phyloP scores from a whole-genome alignment of 305 asterid genomes.

The Rubia peregrina region DNA sequence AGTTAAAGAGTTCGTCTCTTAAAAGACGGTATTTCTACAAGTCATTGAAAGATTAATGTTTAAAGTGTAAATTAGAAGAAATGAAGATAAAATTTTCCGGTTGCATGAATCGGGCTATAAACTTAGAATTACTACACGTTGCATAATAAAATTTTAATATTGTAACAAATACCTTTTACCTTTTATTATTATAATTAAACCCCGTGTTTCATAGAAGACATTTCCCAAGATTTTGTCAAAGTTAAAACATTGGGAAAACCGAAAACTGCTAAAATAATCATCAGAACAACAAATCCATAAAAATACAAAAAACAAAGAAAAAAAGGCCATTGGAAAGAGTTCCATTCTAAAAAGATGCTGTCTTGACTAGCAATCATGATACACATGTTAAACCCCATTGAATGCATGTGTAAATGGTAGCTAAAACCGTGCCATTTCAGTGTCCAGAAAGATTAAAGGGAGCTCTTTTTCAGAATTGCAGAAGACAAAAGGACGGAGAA shows the following conservation, averaged over 20 bases:
- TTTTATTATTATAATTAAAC: no score
- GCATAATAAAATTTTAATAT: no score
- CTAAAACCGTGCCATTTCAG: not conserved
- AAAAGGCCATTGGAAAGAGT: not conserved
- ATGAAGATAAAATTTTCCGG: no score
- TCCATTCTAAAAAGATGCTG: not conserved
- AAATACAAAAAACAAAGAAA: not conserved
- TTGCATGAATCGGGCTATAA: no score
- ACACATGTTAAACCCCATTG: not conserved
- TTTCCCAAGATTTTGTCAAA: not conserved
- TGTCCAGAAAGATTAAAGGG: not conserved
- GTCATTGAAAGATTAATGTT: no score
- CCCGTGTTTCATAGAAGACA: no score
- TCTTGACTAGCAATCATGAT: not conserved
- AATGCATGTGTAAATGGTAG: conserved; percentile 1
- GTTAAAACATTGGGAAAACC: not conserved
- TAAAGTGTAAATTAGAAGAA: no score
- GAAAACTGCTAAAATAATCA: not conserved
- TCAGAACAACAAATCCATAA: not conserved
- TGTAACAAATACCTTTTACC: no score
- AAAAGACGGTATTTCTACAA: no score
- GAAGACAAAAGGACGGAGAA: not conserved
- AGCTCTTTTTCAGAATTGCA: not conserved
- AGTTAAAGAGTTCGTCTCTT: no score
- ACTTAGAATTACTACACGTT: no score